Base-by-base conservation (phyloP, 495 filamentous ascomycete genomes). In the Penicillium paxilli region DNA sequence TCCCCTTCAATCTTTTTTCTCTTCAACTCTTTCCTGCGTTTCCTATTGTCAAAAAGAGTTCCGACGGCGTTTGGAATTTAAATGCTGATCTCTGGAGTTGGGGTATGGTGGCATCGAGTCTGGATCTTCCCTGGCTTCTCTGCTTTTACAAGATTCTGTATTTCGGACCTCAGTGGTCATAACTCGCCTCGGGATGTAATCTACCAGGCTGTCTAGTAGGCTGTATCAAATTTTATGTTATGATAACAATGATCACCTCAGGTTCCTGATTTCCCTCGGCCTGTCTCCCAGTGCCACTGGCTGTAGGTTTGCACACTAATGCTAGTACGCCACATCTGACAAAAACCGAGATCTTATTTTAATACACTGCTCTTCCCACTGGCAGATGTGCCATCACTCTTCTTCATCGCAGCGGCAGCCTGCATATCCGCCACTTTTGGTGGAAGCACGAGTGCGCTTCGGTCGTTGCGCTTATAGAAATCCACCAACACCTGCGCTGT, bases 391-490 rank as follows among this genome's bases (percentile, higher is more conserved):
- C 60, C 59, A 30, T 54, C 22, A 2, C 65, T 68, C 47, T 76
- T 69, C 47, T 74, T 75, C 73, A 79, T 77, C 7, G 73, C 75
- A 40, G 66, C 62, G 4, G 66, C 68, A 20, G 73, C 74, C 49
- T 85, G 69, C 58, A 86, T 66, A 62, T 86, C 83, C 3, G 75
- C 76, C 14, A 98, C 92, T 71, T 99, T 99, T 1, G 92, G 91
- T 23, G 94, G 94, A 47, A 98, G 74, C 6, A 97, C 87, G 55
- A 98, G 66, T 1, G 87, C 82, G 58, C 82, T 88, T 45, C 92
- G 78, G 69, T 97, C 92, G 68, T 98, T 98, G 24, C 94, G 75
- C 59, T 85, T 87, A 62, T 92, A 90, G 60, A 99, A 98, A 65
- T 98, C 95, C 2, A 87, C 91, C 47, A 98, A 69, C 22, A 85